A percentile compares a stretch with the other conserved stretches of the same genome.
Evolutionary conservation across 148 eudicot species (phyloP).

Genomic region (Vaccinium vitisidaea): DNA sequence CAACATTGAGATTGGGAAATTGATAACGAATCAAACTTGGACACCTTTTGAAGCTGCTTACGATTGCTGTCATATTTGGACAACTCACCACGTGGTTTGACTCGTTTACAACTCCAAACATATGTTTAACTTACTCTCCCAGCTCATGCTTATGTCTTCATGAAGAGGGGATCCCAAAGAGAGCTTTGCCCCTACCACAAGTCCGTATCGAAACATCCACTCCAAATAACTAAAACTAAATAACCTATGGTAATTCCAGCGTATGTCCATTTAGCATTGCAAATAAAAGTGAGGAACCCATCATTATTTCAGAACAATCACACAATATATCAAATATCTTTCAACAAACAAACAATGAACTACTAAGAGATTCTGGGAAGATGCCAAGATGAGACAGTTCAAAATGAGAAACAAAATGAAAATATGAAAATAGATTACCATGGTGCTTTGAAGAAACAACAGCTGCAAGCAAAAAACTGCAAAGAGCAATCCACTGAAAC

Average conservation of each 20-base stretch:
- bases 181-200: neutral
- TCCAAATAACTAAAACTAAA: neutral
- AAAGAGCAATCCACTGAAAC: conserved; percentile 26
- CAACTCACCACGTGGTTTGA: neutral
- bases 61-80: neutral
- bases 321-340: neutral
- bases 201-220: neutral
- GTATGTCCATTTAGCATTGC: neutral
- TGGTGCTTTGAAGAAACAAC: conserved; percentile 40
- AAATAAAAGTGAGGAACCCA: neutral
- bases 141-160: neutral
- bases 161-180: neutral
- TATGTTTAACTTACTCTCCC: neutral
- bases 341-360: neutral
- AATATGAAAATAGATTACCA: conserved; percentile 25
- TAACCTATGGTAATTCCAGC: too few species aligned
- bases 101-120: neutral
- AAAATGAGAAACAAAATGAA: neutral
- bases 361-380: neutral
- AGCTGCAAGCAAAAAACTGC: conserved; percentile 25
- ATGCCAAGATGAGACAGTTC: neutral
- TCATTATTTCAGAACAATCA: neutral
- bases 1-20: neutral
- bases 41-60: neutral
- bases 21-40: neutral